phyloP scores from a whole-genome alignment of 371 early-diverging fungal genomes.

The Paramicrosporidium saccamoebae region DNA sequence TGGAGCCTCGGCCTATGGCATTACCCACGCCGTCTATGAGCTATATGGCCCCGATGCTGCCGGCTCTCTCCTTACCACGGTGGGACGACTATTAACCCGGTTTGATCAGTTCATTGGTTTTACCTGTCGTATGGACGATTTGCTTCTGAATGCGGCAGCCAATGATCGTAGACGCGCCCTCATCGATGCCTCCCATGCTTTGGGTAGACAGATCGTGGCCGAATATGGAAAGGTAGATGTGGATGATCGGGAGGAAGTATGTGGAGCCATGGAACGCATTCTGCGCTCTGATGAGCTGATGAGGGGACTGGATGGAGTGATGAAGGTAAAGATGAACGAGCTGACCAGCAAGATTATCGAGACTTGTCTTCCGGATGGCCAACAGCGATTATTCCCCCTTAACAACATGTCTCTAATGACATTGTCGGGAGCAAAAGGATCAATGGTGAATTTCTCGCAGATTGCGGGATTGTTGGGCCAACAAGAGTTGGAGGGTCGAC shows the following conservation, averaged over 20 bases:
- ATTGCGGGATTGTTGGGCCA: conserved; percentile 96
- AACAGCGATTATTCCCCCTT: conserved; percentile 54
- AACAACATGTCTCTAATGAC: conserved; percentile 99
- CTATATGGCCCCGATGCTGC: conserved; percentile 73
- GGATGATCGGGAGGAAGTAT: conserved; percentile 13
- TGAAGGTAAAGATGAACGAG: conserved; percentile 51
- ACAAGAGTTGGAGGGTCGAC: conserved; percentile 95
- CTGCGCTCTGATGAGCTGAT: conserved; percentile 46
- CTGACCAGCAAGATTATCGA: conserved; percentile 47
- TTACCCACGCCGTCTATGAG: conserved; percentile 90
- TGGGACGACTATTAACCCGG: conserved; percentile 73
- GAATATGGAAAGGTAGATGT: conserved; percentile 3
- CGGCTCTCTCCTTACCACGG: conserved; percentile 64
- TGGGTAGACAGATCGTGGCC: conserved; percentile 22
- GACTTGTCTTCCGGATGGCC: conserved; percentile 41
- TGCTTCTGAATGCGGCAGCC: conserved; percentile 51
- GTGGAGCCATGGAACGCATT: conserved; percentile 39
- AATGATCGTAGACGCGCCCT: conserved; percentile 35
- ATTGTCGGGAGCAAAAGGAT: conserved; percentile 95
- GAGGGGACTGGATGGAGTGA: conserved; percentile 59
- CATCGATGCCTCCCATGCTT: conserved; percentile 10
- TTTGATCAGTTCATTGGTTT: conserved; percentile 76
- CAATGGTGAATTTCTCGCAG: conserved; percentile 88
- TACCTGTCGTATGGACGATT: conserved; percentile 96
- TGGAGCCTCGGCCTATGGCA: conserved; percentile 70